Evolutionary conservation across 495 filamentous ascomycete genomes (phyloP), one percentile per base, ranked within the genome.

Genomic region (Penicillium egyptiacum): DNA sequence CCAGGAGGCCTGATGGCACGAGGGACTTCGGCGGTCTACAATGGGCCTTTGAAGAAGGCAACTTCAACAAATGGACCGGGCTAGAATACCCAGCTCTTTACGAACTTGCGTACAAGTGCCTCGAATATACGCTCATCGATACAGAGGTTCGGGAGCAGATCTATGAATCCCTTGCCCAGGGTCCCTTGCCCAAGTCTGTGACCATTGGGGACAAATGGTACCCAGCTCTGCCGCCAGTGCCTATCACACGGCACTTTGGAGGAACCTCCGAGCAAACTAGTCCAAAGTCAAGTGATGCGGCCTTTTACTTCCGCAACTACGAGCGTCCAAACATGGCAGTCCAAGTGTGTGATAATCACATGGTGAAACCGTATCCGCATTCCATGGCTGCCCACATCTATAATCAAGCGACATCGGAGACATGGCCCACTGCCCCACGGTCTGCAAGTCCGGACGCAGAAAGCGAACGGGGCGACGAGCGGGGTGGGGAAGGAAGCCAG

Each of bases 251-350:
- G 3, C 22, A 47, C 5, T 55, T 55, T 39, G n/a, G n/a, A n/a
- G n/a, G n/a, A n/a, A 9, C 19, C 16, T 22, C 41, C 30, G 14
- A 35, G 22, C n/a, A 19, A 10, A 1, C 41, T 20, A 44, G 17
- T 26, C n/a, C 20, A 28, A 30, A 20, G 16, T 16, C 43, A 31
- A 25, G 16, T 14, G 16, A 17, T 19, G 5, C 47, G 5, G n/a
- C 1, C 16, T 57, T 39, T 12, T 52, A 52, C 22, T 45, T 37
- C 40, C n/a, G 4, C 1, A n/a, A 46, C 11, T 62, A 64, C 44
- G 26, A 45, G 17, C 63, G 63, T 8, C 59, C 63, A 16, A 35
- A 40, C 14, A n/a, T 64, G 25, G 58, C 66, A 22, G 14, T 44
- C 6, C 46, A 42, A 39, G 12, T 8, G 3, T 7, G n/a, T 17